Evolutionary conservation across 1,139 yeast species (phyloP), one percentile per base, ranked within the genome.

Genomic region (Blastobotrys malaysiensis): DNA sequence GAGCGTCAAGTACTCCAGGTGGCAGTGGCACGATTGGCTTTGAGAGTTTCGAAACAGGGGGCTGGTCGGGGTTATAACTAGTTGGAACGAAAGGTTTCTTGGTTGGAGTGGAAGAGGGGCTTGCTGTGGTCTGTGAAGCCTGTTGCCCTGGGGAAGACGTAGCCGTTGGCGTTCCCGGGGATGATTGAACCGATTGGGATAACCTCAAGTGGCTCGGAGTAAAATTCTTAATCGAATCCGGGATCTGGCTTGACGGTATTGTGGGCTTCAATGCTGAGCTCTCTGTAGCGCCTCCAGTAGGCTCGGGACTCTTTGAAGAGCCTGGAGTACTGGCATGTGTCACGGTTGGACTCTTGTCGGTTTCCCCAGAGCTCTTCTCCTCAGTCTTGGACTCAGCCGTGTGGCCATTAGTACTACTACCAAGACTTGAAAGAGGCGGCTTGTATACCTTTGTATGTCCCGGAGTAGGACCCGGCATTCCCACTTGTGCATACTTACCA

Each of bases 381-480:
- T 31, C 39, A 16, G 16, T 7, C 4, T 31, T 31, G 13, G 7
- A 2, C 3, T 31, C 39, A 31, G 16, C 16, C 3, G 39, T 7
- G 5, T 31, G 39, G 16, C 39, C 39, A 31, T 13, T 26, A n/a
- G n/a, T 22, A 9, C 26, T 22, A 13, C 9, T 26, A 11, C 36
- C 36, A 6, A 26, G 36, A 31, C 39, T 31, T 3, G 39, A 31
- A 3, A 31, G 11, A 31, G 39, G 39, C 11, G 39, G 39, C 7
- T 31, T 31, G 7, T 31, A 13, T 11, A 31, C 39, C 11, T 31
- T 31, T 2, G 39, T 31, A 31, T 31, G 39, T n/a, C 39, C 39
- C 6, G 39, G 39, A 31, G 39, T 7, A 13, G 52, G 46, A 16
- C 45, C 39, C 19, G 49, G 53, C 16, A 39, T 31, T 5, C 39